Evolutionary conservation across 106 monocot genomes (phyloP).

Genomic region (Platanthera guangdongensis): DNA sequence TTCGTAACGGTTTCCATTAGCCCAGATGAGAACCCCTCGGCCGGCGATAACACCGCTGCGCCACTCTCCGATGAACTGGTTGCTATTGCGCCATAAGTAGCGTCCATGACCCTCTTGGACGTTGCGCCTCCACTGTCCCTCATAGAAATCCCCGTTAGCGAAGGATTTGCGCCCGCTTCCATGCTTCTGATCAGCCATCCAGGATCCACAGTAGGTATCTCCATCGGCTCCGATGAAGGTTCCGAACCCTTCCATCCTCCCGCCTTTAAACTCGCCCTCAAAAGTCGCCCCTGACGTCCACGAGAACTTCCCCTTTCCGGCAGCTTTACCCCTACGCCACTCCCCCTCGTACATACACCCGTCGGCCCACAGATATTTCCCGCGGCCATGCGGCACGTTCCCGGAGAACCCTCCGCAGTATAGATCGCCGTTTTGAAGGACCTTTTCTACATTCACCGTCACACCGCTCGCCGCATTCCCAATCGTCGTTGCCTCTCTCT

Average conservation of each 20-base stretch:
- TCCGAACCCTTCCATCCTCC: conserved; percentile 49
- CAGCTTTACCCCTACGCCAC: conserved; percentile 37
- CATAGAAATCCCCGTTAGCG: conserved; percentile 60
- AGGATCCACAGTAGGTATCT: conserved; percentile 38
- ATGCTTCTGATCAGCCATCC: conserved; percentile 39
- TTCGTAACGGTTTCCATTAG: conserved; percentile 44
- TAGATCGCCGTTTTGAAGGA: conserved; percentile 45
- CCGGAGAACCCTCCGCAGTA: conserved; percentile 29
- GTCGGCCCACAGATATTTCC: conserved; percentile 61
- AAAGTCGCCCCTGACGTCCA: conserved; percentile 69
- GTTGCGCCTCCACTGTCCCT: conserved; percentile 40
- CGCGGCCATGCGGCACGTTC: conserved; percentile 35
- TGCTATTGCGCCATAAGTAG: conserved; percentile 48
- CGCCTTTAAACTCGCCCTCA: conserved; percentile 48
- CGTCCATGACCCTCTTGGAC: conserved; percentile 43
- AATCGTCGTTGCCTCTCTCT: too few relatives aligned
- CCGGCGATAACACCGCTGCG: conserved; percentile 35
- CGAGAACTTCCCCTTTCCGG: conserved; percentile 50
- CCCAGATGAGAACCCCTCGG: conserved; percentile 32
- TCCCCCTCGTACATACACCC: conserved; percentile 72
- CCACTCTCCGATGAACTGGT: conserved; percentile 55
- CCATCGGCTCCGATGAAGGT: conserved; percentile 34
- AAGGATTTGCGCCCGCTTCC: conserved; percentile 40
- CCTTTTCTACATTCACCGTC: too few relatives aligned
- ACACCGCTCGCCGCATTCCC: too few relatives aligned